phyloP scores from a whole-genome alignment of 306 rosid genomes.

The Acacia crassicarpa region DNA sequence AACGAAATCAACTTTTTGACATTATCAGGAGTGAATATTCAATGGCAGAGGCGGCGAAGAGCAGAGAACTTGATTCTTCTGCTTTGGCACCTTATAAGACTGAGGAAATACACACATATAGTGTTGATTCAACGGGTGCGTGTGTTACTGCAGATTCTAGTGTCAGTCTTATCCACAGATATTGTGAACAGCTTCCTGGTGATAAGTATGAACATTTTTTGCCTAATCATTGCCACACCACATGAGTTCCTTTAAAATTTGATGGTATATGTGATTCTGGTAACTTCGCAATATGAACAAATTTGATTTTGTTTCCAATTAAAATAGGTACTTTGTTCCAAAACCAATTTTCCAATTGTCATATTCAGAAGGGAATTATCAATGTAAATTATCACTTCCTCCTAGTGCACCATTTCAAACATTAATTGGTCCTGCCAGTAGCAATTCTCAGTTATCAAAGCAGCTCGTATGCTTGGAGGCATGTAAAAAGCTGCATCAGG shows the following conservation, averaged over 20 bases:
- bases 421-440: conserved; percentile 55
- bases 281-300: background rate
- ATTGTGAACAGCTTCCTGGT: conserved; percentile 58
- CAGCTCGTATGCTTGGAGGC: conserved; percentile 81
- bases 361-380: conserved; percentile 40
- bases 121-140: conserved; percentile 57
- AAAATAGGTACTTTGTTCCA: conserved; percentile 51
- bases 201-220: conserved; percentile 45
- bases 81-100: conserved; percentile 28
- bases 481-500: conserved; percentile 64
- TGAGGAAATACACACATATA: conserved; percentile 36
- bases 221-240: background rate
- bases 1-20: conserved; percentile 56
- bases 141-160: conserved; percentile 61
- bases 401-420: conserved; percentile 62
- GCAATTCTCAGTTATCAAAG: conserved; percentile 52
- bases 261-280: background rate
- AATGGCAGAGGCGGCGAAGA: conserved; percentile 48
- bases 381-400: conserved; percentile 60
- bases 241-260: background rate
- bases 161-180: conserved; percentile 51
- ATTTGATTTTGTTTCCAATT: conserved; percentile 28
- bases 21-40: conserved; percentile 58
- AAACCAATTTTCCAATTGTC: conserved; percentile 51
- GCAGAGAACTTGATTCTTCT: conserved; percentile 46